Evolutionary conservation across 2,329 filamentous ascomycete species (phyloP), one percentile per base, ranked within the genome.

Genomic region (Macroventuria anomochaeta): DNA sequence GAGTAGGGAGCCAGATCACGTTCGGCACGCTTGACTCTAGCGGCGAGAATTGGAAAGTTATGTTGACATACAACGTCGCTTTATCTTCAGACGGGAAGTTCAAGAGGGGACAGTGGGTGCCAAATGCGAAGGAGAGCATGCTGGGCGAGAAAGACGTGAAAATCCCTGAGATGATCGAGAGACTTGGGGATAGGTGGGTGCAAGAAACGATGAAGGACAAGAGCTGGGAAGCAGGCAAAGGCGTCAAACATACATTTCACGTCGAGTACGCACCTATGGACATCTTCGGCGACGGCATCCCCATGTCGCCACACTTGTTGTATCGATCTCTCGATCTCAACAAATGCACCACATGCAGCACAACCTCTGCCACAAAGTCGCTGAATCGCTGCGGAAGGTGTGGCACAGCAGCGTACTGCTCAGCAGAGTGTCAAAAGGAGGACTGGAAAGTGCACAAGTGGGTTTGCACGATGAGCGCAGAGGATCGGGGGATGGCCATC

Each of bases 221-320:
- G 46, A 47, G 51, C 13, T 66, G 64, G 64, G 54, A 59, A 4
- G 61, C 61, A 2, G 51, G 55, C 1, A 64, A 61, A 29, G 55
- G 54, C 10, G 44, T 64, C 7, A 55, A 53, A 12, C 64, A 67
- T 26, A 26, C 37, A 7, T 65, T 66, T 10, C 58, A 54, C 11
- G 42, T 67, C 29, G 64, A 67, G 28, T 67, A 67, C 32, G 64
- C 61, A 31, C 61, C 64, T 0, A 67, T 67, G 64, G 64, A 67
- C 23, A 49, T 65, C 29, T 67, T 64, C 47, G 60, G 62, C 11
- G 64, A 67, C 31, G 64, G 64, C 1, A 66, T 67, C 2, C 47
- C 59, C 2, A 67, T 63, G 62, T 58, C 44, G 11, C 63, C 63
- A 7, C 63, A 65, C n/a, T 61, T 62, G 61, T 33, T 67, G 7